Base-by-base conservation (phyloP, 2,329 filamentous ascomycete species). In the Cladobotryum mycophilum region DNA sequence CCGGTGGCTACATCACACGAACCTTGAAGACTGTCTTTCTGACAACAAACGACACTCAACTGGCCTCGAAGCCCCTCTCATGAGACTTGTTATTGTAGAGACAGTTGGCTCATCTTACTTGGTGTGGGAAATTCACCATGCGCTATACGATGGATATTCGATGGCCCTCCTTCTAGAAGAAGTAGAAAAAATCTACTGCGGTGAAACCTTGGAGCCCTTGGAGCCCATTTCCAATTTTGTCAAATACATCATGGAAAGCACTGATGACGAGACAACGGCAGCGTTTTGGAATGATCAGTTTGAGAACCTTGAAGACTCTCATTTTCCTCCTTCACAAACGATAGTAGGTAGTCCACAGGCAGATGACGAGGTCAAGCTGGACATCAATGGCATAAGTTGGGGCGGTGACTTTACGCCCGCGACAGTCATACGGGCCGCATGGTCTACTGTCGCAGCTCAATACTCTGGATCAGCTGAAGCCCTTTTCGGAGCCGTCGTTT, bases 381-480 rank as follows among this genome's bases (percentile, higher is more conserved):
- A 30, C 25, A 30, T 30, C 6, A 30, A 30, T 30, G 25, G 6
- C 25, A 30, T 30, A 30, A 30, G 25, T 30, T 30, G 25, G 25
- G 25, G 25, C 25, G 25, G 25, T 30, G 25, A 30, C 15, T 49
- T 47, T 3, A 60, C 56, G 0, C 34, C 45, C 1, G 52, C 56
- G 0, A 56, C 34, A 2, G 5, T 57, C 0, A 41, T 60, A 3
- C 53, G 56, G 1, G 72, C 76, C 25, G 79, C 80, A 0, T 71
- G 77, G 58, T 70, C 73, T 11, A 73, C 76, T 43, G 58, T 84
- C 1, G 59, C 80, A 5, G 64, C 70, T 15, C 64, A 66, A 11
- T 82, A 82, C 54, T 59, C 70, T 4, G 76, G 55, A 6, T 45
- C 47, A 0, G 35, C 65, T 1, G 70, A 74, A 48, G 61, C 73